These are phyloP conservation scores for Calonectria honghensis DNA, from an alignment of 2,329 filamentous ascomycete species.

Conservation along the genomic window DNA sequence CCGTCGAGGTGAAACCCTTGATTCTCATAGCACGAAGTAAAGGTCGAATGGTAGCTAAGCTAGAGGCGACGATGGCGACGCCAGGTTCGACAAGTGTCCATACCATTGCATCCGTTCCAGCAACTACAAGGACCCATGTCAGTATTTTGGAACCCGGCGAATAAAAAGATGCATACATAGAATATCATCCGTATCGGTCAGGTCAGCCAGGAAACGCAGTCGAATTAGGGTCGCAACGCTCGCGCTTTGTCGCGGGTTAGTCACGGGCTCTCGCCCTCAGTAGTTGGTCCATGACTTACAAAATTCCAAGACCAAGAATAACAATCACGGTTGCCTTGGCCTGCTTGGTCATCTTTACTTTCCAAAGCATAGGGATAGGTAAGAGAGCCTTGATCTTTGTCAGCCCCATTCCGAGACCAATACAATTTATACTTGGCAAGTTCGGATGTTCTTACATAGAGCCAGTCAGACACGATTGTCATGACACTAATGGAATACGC, in stretches of 20 bases:
- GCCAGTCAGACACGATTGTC: slow-evolving; percentile 72
- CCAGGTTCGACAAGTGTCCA: slow-evolving; percentile 76
- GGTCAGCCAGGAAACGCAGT: slow-evolving; percentile 67
- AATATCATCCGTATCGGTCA: slow-evolving; percentile 67
- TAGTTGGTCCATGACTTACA: slow-evolving; percentile 58
- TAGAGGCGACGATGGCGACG: slow-evolving; percentile 73
- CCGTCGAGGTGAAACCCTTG: slow-evolving; percentile 67
- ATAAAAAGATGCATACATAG: slow-evolving; percentile 62
- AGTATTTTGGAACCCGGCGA: slow-evolving; percentile 34
- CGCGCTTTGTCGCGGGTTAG: slow-evolving; percentile 61
- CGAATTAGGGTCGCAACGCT: slow-evolving; percentile 73
- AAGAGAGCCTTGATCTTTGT: slow-evolving; percentile 64
- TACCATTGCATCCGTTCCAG: slow-evolving; percentile 71
- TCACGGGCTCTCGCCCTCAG: background rate
- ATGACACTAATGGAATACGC: slow-evolving; percentile 72
- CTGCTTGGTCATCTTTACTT: slow-evolving; percentile 71
- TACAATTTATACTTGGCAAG: background rate
- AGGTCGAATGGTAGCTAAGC: slow-evolving; percentile 73
- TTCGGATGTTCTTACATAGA: slow-evolving; percentile 63
- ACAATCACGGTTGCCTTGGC: slow-evolving; percentile 71
- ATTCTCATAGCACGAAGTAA: slow-evolving; percentile 70
- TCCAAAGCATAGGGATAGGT: slow-evolving; percentile 73
- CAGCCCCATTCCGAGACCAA: slow-evolving; percentile 23
- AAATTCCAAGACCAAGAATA: slow-evolving; percentile 70
- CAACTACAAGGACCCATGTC: slow-evolving; percentile 58